Conservation (phyloP, 2,329 filamentous ascomycete species). For the Penicillium crustosum region DNA sequence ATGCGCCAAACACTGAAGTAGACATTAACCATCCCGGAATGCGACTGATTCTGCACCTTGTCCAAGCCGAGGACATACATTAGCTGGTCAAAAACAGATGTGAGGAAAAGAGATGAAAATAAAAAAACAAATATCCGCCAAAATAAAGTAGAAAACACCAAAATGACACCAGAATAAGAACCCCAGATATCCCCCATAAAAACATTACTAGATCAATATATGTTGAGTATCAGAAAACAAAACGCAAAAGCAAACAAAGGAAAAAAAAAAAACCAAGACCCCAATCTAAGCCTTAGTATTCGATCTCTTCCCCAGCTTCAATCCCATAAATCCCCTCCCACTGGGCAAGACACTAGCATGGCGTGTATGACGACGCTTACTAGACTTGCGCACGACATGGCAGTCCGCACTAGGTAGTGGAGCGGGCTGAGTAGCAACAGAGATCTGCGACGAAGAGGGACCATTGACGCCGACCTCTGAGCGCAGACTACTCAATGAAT, state of each 20-base stretch:
- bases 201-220: neutral
- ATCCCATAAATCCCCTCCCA: conserved; percentile 23
- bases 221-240: neutral
- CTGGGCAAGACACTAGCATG: conserved; percentile 19
- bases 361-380: conserved; percentile 18
- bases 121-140: neutral
- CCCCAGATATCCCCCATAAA: neutral
- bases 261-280: neutral
- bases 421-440: conserved; percentile 4
- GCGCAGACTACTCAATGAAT: conserved; percentile 32
- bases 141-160: neutral
- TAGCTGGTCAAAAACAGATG: neutral
- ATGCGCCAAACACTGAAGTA: conserved; percentile 3
- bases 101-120: neutral
- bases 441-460: conserved; percentile 4
- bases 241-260: neutral
- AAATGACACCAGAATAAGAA: neutral
- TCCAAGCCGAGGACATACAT: neutral
- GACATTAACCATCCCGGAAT: conserved; percentile 9
- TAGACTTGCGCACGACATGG: conserved; percentile 14
- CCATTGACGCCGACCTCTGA: conserved; percentile 27
- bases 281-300: conserved; percentile 14
- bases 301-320: conserved; percentile 25
- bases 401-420: conserved; percentile 3
- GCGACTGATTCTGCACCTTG: neutral